phyloP scores from a whole-genome alignment of 805 yeast species.

The Cyberlindnera mycetangii region DNA sequence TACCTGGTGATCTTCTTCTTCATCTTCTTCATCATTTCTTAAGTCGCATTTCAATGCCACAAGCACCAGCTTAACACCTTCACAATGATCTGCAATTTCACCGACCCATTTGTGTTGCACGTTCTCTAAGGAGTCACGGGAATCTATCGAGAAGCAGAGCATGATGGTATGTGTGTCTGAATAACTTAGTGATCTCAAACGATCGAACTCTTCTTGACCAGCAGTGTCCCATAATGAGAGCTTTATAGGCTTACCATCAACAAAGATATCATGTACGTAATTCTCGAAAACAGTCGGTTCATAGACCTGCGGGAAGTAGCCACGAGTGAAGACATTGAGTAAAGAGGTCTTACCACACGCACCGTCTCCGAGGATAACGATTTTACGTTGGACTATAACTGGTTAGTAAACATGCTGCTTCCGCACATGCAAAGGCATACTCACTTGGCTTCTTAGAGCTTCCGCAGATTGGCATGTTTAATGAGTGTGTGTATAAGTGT shows the following conservation, averaged over 20 bases:
- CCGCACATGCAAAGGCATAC: too few species aligned
- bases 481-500: not conserved
- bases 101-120: conserved; percentile 97
- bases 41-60: conserved; percentile 95
- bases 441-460: conserved; percentile 38
- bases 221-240: conserved; percentile 98
- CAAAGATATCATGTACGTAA: conserved; percentile 94
- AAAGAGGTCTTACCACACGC: conserved; percentile 98
- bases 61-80: conserved; percentile 88
- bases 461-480: conserved; percentile 43
- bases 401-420: too few species aligned
- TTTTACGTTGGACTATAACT: conserved; percentile 73
- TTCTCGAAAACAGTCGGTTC: conserved; percentile 98
- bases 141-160: conserved; percentile 93
- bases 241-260: conserved; percentile 90
- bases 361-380: conserved; percentile 95
- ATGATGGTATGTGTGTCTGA: conserved; percentile 96
- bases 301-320: conserved; percentile 96
- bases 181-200: conserved; percentile 87
- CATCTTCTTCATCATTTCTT: conserved; percentile 62
- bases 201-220: conserved; percentile 97
- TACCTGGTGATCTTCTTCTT: conserved; percentile 31
- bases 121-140: conserved; percentile 90
- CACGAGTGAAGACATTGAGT: conserved; percentile 92
- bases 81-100: conserved; percentile 95